These are phyloP conservation scores for Scleroderma bovista DNA, from an alignment of 768 basidiomycete species.

Conservation along the genomic window DNA sequence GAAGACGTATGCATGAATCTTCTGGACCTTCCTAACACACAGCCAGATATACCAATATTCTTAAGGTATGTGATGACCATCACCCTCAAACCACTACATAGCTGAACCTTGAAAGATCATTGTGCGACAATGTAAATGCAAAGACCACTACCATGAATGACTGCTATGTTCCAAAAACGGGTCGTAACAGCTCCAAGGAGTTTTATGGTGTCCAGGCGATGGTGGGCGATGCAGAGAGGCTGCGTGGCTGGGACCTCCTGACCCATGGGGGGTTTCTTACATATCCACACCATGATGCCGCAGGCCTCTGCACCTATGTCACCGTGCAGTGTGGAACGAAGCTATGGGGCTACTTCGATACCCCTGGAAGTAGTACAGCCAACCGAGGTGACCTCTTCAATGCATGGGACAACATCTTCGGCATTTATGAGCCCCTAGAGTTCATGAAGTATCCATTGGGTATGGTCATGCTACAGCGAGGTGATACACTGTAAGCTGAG, in stretches of 20 bases:
- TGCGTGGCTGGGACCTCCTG: conserved; percentile 1
- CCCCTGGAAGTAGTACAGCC: not conserved
- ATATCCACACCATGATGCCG: conserved; percentile 7
- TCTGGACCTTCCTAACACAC: not conserved
- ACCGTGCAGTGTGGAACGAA: conserved; percentile 2
- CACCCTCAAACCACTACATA: not conserved
- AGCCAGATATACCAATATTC: not conserved
- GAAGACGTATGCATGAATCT: not conserved
- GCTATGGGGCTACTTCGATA: conserved; percentile 2
- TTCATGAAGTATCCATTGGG: not conserved
- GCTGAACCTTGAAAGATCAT: not conserved
- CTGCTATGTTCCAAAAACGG: not conserved
- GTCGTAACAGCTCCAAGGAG: not conserved
- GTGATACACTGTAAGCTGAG: not conserved
- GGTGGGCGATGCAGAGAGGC: not conserved
- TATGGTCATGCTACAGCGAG: not conserved
- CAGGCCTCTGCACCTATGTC: not conserved
- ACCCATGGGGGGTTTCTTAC: conserved; percentile 8
- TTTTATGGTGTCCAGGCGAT: not conserved
- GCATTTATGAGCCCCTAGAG: not conserved
- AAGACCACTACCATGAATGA: not conserved
- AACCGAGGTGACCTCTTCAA: not conserved
- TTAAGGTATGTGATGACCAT: not conserved
- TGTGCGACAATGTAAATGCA: not conserved
- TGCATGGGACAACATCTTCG: not conserved